These are phyloP conservation scores for Aspergillus indologenus DNA, from an alignment of 495 filamentous ascomycete species.

Conservation along the genomic window DNA sequence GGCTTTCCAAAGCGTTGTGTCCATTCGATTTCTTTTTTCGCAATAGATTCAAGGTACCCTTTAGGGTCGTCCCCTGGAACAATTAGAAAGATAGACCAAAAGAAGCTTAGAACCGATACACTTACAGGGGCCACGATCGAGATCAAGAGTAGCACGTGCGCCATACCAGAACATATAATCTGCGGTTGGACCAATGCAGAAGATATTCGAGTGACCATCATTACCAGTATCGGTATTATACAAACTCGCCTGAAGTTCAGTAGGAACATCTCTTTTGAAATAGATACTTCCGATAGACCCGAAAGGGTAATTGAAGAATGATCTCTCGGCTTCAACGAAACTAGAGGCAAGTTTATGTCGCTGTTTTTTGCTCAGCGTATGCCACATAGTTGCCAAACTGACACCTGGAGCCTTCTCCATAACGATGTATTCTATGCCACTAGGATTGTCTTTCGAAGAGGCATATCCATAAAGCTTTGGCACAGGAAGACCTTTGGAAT, in stretches of 20 bases:
- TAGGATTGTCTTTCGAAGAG: conserved; percentile 13
- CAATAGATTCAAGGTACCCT: conserved; percentile 6
- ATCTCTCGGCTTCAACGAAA: conserved; percentile 26
- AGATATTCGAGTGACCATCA: conserved; percentile 9
- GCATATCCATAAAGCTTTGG: conserved; percentile 20
- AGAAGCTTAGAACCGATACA: too few relatives aligned
- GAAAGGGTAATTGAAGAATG: conserved; percentile 25
- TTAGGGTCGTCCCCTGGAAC: conserved; percentile 1
- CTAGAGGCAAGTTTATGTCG: conserved; percentile 14
- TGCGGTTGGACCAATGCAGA: conserved; percentile 29
- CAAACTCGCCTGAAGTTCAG: conserved; percentile 6
- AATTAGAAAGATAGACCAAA: too few relatives aligned
- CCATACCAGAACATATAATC: conserved; percentile 27
- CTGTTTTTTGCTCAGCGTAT: conserved; percentile 14
- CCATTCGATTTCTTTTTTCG: conserved; percentile 23
- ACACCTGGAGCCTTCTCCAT: conserved; percentile 19
- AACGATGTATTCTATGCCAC: conserved; percentile 20
- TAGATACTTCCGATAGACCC: conserved; percentile 32
- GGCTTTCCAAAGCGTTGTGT: conserved; percentile 18
- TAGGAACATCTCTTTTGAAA: conserved; percentile 25
- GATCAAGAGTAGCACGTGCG: conserved; percentile 9
- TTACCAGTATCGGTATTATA: conserved; percentile 1
- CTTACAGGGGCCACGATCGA: conserved; percentile 7
- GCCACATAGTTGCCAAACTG: conserved; percentile 16
- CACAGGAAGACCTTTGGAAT: conserved; percentile 22